phyloP scores from a whole-genome alignment of 176 grass and related monocot species.

The Bonia amplexicaulis region DNA sequence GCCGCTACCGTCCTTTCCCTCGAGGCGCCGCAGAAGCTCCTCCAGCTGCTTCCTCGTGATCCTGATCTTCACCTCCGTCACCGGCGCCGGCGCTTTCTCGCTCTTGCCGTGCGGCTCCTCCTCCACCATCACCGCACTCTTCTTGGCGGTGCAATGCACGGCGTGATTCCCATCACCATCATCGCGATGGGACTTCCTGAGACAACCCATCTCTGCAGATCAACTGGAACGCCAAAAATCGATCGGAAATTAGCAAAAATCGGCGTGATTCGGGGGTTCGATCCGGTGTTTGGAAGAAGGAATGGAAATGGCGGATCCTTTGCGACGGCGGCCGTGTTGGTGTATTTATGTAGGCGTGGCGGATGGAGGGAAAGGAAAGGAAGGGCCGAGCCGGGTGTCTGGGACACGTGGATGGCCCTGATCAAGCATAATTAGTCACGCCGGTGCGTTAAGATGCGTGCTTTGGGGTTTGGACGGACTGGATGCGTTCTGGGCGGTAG shows the following conservation, averaged over 20 bases:
- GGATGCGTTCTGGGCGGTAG: neutral
- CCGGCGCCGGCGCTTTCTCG: neutral
- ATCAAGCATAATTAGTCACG: neutral
- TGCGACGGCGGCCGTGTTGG: neutral
- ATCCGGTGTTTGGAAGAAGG: neutral
- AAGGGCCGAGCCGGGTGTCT: neutral
- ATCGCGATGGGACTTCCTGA: neutral
- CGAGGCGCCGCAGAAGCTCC: constrained; percentile 41
- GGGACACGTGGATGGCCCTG: constrained; percentile 31
- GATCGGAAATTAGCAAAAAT: neutral
- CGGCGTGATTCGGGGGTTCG: neutral
- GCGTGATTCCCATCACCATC: too few species aligned
- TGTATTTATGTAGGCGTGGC: constrained; percentile 15
- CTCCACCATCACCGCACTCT: constrained; percentile 4
- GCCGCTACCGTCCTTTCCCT: constrained; percentile 23
- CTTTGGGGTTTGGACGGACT: neutral
- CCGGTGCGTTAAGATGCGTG: neutral
- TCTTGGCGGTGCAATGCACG: constrained; percentile 1
- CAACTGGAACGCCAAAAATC: neutral
- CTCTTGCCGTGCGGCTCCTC: neutral
- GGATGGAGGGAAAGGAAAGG: neutral
- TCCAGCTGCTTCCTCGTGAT: constrained; percentile 66
- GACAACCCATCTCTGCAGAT: constrained; percentile 29
- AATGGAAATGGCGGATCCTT: constrained; percentile 8
- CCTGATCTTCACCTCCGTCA: constrained; percentile 54